A percentile compares a stretch with the other conserved stretches of the same genome.
Evolutionary conservation across 2,329 filamentous ascomycete genomes (phyloP).

Genomic region (Diaporthe eres): DNA sequence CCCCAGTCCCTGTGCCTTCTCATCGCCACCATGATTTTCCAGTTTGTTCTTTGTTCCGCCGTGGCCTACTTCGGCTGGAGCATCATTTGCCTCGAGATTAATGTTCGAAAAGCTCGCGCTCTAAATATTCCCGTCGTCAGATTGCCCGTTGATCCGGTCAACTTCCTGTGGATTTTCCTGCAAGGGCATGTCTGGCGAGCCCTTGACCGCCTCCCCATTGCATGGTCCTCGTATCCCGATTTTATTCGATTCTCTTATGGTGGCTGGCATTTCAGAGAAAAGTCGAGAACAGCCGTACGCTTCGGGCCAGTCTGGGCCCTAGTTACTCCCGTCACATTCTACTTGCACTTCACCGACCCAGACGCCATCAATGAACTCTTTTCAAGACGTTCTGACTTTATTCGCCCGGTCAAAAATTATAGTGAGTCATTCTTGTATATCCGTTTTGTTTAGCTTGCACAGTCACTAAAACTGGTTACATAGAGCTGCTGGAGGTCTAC

Average conservation of each 20-base stretch:
- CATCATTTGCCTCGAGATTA: conserved; percentile 44
- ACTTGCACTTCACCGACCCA: conserved; percentile 46
- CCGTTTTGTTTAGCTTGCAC: no score
- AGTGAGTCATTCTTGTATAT: conserved; percentile 37
- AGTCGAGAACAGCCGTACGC: conserved; percentile 33
- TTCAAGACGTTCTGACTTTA: conserved; percentile 44
- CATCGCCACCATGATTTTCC: background rate
- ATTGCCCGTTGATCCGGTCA: conserved; percentile 45
- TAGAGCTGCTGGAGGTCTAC: conserved; percentile 48
- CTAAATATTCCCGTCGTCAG: conserved; percentile 45
- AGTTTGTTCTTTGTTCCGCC: background rate
- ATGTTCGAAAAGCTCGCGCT: conserved; percentile 44
- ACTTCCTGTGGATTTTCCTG: conserved; percentile 46
- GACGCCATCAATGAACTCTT: conserved; percentile 46
- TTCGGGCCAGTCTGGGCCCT: conserved; percentile 48
- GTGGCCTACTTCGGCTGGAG: conserved; percentile 46
- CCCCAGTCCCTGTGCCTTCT: background rate
- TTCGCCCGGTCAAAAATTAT: conserved; percentile 43
- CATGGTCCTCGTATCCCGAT: conserved; percentile 45
- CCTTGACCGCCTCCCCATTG: conserved; percentile 44
- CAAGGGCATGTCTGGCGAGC: conserved; percentile 46
- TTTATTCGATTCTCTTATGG: conserved; percentile 47
- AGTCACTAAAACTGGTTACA: background rate
- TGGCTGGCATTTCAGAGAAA: conserved; percentile 45
- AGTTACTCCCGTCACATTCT: conserved; percentile 44